Conservation (phyloP, 768 basidiomycete genomes). For the Brasilioporus rufonigricans region DNA sequence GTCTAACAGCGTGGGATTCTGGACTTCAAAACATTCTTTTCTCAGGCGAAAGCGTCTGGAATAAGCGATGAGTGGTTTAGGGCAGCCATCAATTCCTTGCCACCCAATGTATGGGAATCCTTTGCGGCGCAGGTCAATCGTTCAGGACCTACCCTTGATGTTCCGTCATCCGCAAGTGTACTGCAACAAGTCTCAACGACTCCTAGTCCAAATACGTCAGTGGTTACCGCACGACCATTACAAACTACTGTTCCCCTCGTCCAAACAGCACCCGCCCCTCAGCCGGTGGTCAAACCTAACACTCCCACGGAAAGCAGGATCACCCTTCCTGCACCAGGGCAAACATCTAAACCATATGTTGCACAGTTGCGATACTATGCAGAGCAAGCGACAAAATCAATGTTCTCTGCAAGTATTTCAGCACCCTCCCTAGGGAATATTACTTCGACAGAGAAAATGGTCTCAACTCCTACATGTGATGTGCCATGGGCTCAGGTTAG, state of each 20-base stretch:
- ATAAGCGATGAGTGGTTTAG: slow-evolving; percentile 21
- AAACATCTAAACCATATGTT: slow-evolving; percentile 3
- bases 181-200: background rate
- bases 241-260: background rate
- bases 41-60: slow-evolving; percentile 14
- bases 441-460: background rate
- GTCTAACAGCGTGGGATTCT: slow-evolving; percentile 15
- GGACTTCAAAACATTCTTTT: slow-evolving; percentile 11
- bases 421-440: background rate
- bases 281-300: background rate
- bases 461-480: slow-evolving; percentile 9
- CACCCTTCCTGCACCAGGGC: background rate
- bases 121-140: slow-evolving; percentile 3
- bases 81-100: slow-evolving; percentile 17
- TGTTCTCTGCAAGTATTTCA: background rate
- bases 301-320: background rate
- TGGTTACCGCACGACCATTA: background rate
- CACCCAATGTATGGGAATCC: slow-evolving; percentile 12
- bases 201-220: background rate
- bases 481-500: background rate
- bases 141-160: background rate
- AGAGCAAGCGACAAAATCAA: slow-evolving; percentile 12
- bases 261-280: background rate
- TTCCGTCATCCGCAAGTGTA: background rate
- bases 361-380: slow-evolving; percentile 23